Percentiles rank a stretch among this genome's conserved stretches.
Evolutionary conservation across 2,329 filamentous ascomycete species (phyloP).

Genomic region (Colletotrichum horii): DNA sequence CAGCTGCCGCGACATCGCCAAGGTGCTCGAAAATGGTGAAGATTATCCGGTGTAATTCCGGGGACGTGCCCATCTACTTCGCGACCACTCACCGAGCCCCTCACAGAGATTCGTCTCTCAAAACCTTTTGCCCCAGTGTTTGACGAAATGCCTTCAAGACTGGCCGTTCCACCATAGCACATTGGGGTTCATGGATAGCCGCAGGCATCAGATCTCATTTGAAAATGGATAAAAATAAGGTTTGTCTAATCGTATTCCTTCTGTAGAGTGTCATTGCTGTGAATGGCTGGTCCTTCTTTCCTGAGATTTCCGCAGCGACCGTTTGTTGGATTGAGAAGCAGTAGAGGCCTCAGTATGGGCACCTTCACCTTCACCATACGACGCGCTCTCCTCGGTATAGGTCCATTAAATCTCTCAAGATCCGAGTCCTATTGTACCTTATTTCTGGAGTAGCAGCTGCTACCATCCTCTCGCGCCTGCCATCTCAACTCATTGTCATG

Average conservation of each 20-base stretch:
- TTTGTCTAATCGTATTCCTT: neutral
- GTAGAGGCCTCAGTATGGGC: too few species aligned
- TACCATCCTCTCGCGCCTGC: neutral
- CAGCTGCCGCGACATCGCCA: too few species aligned
- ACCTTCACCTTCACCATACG: neutral
- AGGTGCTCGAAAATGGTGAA: too few species aligned
- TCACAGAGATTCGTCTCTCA: constrained; percentile 3
- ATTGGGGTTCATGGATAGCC: neutral
- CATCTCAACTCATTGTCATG: neutral
- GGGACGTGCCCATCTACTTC: too few species aligned
- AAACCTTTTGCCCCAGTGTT: neutral
- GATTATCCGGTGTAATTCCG: too few species aligned
- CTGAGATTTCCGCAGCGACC: neutral
- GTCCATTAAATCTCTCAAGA: too few species aligned
- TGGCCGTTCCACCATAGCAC: neutral
- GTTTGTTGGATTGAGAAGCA: neutral
- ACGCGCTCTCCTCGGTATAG: neutral
- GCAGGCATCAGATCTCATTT: neutral
- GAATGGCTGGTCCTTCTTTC: neutral
- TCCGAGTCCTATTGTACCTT: neutral
- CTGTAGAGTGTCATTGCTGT: neutral
- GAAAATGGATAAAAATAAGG: constrained; percentile 19
- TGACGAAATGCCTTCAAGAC: neutral
- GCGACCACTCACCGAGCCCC: neutral
- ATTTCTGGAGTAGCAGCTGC: neutral